Base-by-base conservation (phyloP, 352 stramenopile species). In the Phytophthora boehmeriae region DNA sequence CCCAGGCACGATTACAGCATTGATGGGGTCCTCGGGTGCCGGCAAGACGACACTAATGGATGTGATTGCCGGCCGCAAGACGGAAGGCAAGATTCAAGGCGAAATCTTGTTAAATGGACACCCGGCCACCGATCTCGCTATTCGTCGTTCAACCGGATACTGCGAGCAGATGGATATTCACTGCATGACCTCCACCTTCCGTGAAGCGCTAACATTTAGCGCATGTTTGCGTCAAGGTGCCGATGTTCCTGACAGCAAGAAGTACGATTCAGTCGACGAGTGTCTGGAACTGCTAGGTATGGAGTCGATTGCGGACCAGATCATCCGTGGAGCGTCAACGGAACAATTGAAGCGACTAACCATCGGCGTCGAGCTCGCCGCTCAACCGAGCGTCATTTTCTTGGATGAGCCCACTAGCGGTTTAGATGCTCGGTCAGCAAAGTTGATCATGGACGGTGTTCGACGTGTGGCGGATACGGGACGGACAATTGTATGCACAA, bases 151-250 rank as follows among this genome's bases (percentile, higher is more conserved):
- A 25, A 86, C 73, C 11, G 73, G 73, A 8, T 82, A 82, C 60
- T 82, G 73, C 42, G 73, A 82, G 54, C 89, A 97, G 55, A 91
- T 96, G 62, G 90, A 97, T 52, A 81, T 87, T 27, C 78, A 97
- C 25, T 82, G 80, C 16, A 75, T 89, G 27, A 95, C 89, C 5
- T 78, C 84, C 1, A 98, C 93, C 8, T 86, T 92, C 17, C 76
- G 89, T 20, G 93, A 98, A 20, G 30, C 49, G 23, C 6, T 73
- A 16, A 56, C 59, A 5, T 73, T 73, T 50, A 79, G 43, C 19
- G 25, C 34, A n/a, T 63, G 59, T 42, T 44, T 73, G 4, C 65
- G 65, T 30, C 71, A 80, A 57, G 63, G 51, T 8, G 47, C 44
- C 19, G 43, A 59, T 17, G 39, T 71, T 1, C 41, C 63, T 4